Evolutionary conservation across 495 filamentous ascomycete genomes (phyloP), one percentile per base, ranked within the genome.

Genomic region (Aspergillus sclerotioniger): DNA sequence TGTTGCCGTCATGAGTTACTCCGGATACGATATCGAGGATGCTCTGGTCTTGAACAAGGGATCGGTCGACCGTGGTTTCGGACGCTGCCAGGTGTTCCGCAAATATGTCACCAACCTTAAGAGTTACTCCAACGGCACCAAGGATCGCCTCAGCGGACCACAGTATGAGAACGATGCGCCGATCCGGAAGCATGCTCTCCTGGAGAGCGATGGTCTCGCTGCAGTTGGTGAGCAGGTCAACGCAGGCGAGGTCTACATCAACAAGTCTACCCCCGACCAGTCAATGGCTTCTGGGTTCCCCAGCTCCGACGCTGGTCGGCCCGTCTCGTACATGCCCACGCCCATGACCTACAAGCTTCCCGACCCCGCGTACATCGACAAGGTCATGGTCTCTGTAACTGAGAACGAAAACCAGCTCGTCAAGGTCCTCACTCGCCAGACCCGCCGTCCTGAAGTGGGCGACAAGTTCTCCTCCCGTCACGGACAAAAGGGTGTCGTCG

Each of bases 11-110:
- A 98, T 98, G 95, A 96, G 91, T 62, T 99, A 96, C 71, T 96
- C 92, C 3, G 94, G 94, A 13, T 99, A 99, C 72, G 95, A 99
- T 84, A 98, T 98, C 66, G 94, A 99, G 79, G 94, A 99, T 79
- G 95, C 94, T 13, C 80, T 99, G 6, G 92, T 99, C 2, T 67
- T 99, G 56, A 99, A 98, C 80, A 96, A 96, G 76, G 91, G 91
- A 28, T 96, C 91, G 1, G 85, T 87, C 41, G 94, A 99, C 67
- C 83, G 94, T 60, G 95, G 94, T 7, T 98, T 97, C 62, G 95
- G 94, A 32, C 86, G 94, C 15, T 96, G 93, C 68, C 95, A 98
- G 65, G 95, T 99, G 8, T 94, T 96, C 80, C 85, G 88, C 51
- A 95, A 92, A 66, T 92, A 95, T 62, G 79, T 84, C 13, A 85